A percentile compares a stretch with the other conserved stretches of the same genome.
phyloP scores from a whole-genome alignment of 2,329 filamentous ascomycete species.

The Davidsoniella eucalypti region DNA sequence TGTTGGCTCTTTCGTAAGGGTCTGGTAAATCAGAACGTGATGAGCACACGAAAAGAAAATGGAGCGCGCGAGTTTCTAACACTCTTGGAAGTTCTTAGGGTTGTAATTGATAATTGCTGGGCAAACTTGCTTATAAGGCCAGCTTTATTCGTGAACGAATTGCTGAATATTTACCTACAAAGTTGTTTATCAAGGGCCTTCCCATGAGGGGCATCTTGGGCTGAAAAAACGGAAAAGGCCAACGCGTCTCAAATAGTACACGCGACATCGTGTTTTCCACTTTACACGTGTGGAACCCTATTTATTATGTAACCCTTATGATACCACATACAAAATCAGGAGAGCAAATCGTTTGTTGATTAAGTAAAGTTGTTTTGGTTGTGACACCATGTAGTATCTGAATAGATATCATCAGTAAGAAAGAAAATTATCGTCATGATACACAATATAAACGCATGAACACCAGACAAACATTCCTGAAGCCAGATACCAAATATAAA shows the following conservation, averaged over 20 bases:
- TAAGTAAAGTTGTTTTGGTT: too few relatives aligned
- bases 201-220: conserved; percentile 1
- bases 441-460: background rate
- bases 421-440: background rate
- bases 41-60: too few relatives aligned
- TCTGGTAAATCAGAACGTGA: too few relatives aligned
- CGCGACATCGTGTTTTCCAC: conserved; percentile 4
- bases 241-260: conserved; percentile 10
- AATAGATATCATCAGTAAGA: background rate
- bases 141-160: background rate
- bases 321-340: too few relatives aligned
- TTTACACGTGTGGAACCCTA: conserved; percentile 3
- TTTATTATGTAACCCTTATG: background rate
- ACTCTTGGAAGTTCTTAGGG: background rate
- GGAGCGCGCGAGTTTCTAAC: too few relatives aligned
- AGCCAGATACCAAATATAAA: background rate
- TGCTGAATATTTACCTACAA: background rate
- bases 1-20: too few relatives aligned
- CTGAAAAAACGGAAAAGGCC: background rate
- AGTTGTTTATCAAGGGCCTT: background rate
- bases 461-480: background rate
- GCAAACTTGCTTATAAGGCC: background rate
- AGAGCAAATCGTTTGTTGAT: background rate
- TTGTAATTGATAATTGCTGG: background rate
- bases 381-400: too few relatives aligned